Base-by-base conservation (phyloP, 495 filamentous ascomycete genomes). In the Neurospora tetrasperma region DNA sequence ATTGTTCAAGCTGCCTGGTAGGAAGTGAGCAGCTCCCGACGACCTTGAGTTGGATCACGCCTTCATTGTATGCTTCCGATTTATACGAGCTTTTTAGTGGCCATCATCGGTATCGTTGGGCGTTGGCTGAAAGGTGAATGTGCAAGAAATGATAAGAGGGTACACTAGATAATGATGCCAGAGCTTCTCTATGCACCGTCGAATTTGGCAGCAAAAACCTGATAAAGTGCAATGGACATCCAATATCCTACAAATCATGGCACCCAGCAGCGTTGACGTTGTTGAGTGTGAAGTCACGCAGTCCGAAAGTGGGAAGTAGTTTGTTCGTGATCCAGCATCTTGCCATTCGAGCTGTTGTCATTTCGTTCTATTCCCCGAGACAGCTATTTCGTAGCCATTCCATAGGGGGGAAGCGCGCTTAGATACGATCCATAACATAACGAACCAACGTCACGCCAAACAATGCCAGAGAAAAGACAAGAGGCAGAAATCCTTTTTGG, bases 1-100 rank as follows among this genome's bases (percentile, higher is more conserved):
- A 80, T 93, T 91, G 88, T 80, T 93, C 35, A 92, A 92, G 76
- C 78, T 90, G 70, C 86, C 86, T 6, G 88, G 83, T 11, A 88
- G 87, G 79, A 86, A 87, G 75, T 84, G 72, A 82, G 72, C 11
- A 35, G 44, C 38, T 72, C 43, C 70, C 68, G 68, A 35, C 27
- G 14, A 14, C 54, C 54, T 20, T 20, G 8, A 10, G 14, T 43
- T 46, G 9, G 43, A 46, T 9, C 9, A 20, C 20, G 43, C 43
- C 4, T 10, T 10, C 3, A 20, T 18, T 1, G n/a, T 46, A 3
- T 46, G 43, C 43, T 46, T 46, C 43, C 43, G 18, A 20, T 18
- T 46, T 20, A 6, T 35, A 18, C 54, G 35, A 12, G 54, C 54
- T 66, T 59, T 66, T 70, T 43, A 18, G 46, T 72, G 72, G 74